Evolutionary conservation across 257 asterid genomes (phyloP), one percentile per base, ranked within the genome.

Genomic region (Galeopsis tetrahit): DNA sequence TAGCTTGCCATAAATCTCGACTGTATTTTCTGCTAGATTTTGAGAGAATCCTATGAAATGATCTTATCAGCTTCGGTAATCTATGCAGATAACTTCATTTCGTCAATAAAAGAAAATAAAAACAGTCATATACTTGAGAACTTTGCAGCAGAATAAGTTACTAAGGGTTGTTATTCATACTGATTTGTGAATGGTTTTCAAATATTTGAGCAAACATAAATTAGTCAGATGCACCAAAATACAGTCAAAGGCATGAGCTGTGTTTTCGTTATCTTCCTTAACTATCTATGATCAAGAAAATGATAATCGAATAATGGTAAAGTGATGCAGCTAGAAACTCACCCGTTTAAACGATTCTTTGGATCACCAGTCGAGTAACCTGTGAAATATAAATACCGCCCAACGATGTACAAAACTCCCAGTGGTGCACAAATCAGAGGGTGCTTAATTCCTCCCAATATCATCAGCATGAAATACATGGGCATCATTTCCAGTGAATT

Each of bases 401-500:
- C 42, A 2, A 88, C 57, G 6, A n/a, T 13, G 72, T 80, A 89
- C 7, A 84, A 10, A 68, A 51, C 77, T 68, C 99, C 99, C 0
- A 89, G 80, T 2, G 79, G 75, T 15, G 99, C 85, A 79, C 79
- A 64, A 43, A 85, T 77, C 40, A 85, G 2, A 36, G 97, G 99
- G 71, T 94, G 96, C 84, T 46, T 76, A 59, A 94, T 74, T 68
- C 99, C 99, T 64, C 90, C 97, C 83, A 94, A 34, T 34, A 82
- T 60, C 86, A 82, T 80, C 87, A 88, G 67, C 76, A 77, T 33
- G 84, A 91, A 84, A 71, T 83, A 85, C 71, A 71, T 35, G 10
- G 99, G 93, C 97, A 91, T 87, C 85, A 76, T 14, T 83, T 94
- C 99, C 67, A 94, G 75, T 44, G 99, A 89, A 81, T 94, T 94